These are phyloP conservation scores for Phytopythium litorale DNA, from an alignment of 352 stramenopile species.

Conservation along the genomic window DNA sequence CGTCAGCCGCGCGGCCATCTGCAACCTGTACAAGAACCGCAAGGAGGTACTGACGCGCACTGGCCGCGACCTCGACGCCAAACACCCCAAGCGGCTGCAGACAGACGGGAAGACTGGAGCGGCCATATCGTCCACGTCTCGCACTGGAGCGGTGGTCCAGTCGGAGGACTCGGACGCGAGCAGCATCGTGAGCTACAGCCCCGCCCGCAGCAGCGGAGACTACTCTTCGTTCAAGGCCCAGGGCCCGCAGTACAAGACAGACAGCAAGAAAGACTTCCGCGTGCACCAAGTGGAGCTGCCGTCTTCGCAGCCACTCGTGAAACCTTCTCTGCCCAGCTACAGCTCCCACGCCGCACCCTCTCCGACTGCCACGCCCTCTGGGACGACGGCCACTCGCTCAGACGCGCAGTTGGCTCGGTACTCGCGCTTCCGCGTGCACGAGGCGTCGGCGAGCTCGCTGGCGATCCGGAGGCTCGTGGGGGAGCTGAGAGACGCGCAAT, in stretches of 20 bases:
- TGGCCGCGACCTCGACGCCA: conserved; percentile 17
- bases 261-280: conserved; percentile 1
- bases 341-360: not conserved
- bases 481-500: conserved; percentile 15
- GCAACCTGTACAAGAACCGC: conserved; percentile 57
- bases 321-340: not conserved
- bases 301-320: not conserved
- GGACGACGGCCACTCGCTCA: not conserved
- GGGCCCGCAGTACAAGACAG: not conserved
- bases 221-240: not conserved
- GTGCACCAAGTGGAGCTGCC: not conserved
- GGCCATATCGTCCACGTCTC: not conserved
- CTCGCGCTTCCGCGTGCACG: conserved; percentile 21
- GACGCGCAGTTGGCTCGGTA: conserved; percentile 1
- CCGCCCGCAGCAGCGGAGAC: conserved; percentile 1
- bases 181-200: conserved; percentile 4
- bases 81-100: conserved; percentile 17
- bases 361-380: not conserved
- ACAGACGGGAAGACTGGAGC: not conserved
- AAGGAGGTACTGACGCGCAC: conserved; percentile 37
- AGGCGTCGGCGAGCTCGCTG: conserved; percentile 18
- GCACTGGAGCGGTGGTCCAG: not conserved
- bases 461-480: conserved; percentile 23
- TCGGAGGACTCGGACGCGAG: conserved; percentile 7
- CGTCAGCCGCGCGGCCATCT: conserved; percentile 47